Conservation (phyloP, 768 basidiomycete genomes). For the Ephemerocybe angulata region DNA sequence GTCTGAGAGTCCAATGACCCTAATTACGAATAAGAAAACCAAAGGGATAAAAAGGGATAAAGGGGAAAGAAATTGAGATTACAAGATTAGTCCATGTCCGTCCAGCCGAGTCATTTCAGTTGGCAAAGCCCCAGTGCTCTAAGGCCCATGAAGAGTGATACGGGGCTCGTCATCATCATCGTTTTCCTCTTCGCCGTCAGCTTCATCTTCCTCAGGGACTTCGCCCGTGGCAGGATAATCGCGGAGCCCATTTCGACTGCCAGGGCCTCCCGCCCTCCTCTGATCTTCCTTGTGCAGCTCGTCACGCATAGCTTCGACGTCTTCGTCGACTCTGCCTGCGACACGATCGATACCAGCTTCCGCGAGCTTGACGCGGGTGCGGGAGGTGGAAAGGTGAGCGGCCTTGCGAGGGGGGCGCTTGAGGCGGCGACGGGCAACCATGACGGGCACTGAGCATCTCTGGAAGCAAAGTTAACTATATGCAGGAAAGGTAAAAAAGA, state of each 20-base stretch:
- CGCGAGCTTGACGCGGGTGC: constrained; percentile 79
- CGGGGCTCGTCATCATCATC: constrained; percentile 28
- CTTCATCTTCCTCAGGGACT: constrained; percentile 25
- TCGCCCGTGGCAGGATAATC: constrained; percentile 21
- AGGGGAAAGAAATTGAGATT: no score
- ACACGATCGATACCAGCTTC: constrained; percentile 88
- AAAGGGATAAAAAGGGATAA: no score
- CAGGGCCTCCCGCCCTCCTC: constrained; percentile 35
- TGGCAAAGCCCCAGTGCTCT: no score
- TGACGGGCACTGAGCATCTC: constrained; percentile 93
- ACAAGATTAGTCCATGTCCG: no score
- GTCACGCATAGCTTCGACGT: constrained; percentile 77
- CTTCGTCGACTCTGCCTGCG: constrained; percentile 79
- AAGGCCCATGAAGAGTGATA: not conserved
- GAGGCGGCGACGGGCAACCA: constrained; percentile 91
- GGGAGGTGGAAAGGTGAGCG: constrained; percentile 78
- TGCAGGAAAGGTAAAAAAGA: not conserved
- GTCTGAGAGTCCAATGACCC: no score
- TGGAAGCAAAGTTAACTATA: constrained; percentile 22
- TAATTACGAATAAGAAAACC: no score
- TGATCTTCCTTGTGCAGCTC: constrained; percentile 71
- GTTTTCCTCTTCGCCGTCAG: constrained; percentile 26
- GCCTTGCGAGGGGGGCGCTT: constrained; percentile 80
- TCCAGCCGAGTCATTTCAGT: no score
- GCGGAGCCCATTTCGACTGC: constrained; percentile 25